A percentile compares a stretch with the other conserved stretches of the same genome.
Conservation (phyloP, 108 stramenopile genomes). For the Pseudonitzschia pungens region DNA sequence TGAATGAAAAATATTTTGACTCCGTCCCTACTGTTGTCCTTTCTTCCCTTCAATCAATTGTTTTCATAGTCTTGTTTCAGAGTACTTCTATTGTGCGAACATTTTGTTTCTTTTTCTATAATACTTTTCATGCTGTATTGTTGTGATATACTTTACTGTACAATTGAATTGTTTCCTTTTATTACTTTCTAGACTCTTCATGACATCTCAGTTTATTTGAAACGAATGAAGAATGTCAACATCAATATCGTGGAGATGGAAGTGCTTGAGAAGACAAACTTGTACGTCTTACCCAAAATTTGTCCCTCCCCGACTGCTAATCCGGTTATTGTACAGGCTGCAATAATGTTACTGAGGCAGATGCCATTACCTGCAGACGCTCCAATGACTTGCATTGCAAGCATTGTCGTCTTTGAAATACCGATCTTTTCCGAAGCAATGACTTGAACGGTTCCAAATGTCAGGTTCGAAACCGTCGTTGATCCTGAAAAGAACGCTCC, state of each 20-base stretch:
- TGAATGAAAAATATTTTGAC: too few relatives aligned
- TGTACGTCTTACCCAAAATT: constrained; percentile 49
- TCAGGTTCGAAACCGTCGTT: constrained; percentile 68
- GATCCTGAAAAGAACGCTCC: constrained; percentile 68
- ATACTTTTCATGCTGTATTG: too few relatives aligned
- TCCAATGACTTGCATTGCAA: constrained; percentile 63
- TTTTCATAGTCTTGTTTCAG: too few relatives aligned
- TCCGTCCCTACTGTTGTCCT: too few relatives aligned
- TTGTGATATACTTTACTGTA: too few relatives aligned
- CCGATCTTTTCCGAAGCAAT: constrained; percentile 64
- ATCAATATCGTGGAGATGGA: constrained; percentile 52
- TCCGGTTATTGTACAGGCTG: constrained; percentile 58
- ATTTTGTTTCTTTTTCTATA: too few relatives aligned
- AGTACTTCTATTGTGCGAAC: too few relatives aligned
- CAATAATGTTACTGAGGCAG: constrained; percentile 68
- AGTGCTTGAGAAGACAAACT: constrained; percentile 44
- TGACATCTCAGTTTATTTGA: background rate
- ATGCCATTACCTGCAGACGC: constrained; percentile 71
- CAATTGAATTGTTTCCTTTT: too few relatives aligned
- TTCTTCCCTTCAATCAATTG: too few relatives aligned
- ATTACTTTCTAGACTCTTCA: too few relatives aligned
- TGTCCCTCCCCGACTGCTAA: constrained; percentile 55
- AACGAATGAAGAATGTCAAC: constrained; percentile 55
- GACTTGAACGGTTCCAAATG: constrained; percentile 59
- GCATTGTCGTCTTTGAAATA: constrained; percentile 41